phyloP scores from a whole-genome alignment of 73 alveolate species.

The Halteria grandinella region DNA sequence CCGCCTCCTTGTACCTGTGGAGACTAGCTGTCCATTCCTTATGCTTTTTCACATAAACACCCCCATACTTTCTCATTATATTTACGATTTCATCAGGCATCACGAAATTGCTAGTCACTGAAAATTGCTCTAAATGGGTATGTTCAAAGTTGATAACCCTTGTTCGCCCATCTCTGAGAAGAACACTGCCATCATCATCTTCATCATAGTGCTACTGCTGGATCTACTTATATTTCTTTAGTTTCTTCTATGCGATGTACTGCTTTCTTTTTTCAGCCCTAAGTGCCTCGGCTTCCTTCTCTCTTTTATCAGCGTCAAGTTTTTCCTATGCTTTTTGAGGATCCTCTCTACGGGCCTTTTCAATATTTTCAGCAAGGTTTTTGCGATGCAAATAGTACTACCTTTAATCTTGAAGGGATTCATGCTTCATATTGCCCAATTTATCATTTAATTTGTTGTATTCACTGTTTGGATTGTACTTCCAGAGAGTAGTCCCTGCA shows the following conservation, averaged over 20 bases:
- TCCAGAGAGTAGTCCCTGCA: too few species aligned
- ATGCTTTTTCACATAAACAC: not conserved
- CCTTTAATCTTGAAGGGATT: slow-evolving; percentile 23
- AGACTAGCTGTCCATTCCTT: not conserved
- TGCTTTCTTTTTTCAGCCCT: not conserved
- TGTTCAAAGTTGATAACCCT: not conserved
- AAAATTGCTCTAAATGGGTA: not conserved
- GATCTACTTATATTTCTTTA: not conserved
- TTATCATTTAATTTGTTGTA: slow-evolving; percentile 21
- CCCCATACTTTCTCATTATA: not conserved
- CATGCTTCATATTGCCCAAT: slow-evolving; percentile 2
- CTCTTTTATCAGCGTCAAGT: not conserved
- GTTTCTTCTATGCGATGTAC: not conserved
- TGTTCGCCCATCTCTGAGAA: not conserved
- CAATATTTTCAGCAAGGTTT: slow-evolving; percentile 34
- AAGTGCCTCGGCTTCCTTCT: not conserved
- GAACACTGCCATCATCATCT: not conserved
- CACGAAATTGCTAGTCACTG: not conserved
- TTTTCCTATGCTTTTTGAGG: not conserved
- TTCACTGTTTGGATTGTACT: slow-evolving; percentile 41
- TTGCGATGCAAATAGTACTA: slow-evolving; percentile 28
- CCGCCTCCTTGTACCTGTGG: not conserved
- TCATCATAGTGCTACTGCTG: not conserved
- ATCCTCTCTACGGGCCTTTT: slow-evolving; percentile 38
- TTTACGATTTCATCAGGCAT: not conserved